phyloP scores from a whole-genome alignment of 2,329 filamentous ascomycete genomes.

The Drechslerella dactyloides region DNA sequence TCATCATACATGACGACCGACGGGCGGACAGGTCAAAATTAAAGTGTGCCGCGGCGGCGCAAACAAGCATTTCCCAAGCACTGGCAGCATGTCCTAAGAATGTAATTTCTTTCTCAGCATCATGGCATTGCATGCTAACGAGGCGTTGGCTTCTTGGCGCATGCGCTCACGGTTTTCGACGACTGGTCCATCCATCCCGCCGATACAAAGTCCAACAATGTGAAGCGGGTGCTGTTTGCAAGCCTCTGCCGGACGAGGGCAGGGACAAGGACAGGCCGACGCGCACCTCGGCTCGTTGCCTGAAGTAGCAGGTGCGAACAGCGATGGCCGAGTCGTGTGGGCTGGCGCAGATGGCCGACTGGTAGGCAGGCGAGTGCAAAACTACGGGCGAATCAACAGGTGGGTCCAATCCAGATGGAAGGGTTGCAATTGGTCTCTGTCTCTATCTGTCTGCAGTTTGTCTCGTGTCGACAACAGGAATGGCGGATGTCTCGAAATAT shows the following conservation, averaged over 20 bases:
- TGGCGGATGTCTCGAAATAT: not conserved
- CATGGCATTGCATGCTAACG: not conserved
- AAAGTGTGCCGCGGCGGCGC: no score
- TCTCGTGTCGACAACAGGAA: constrained; percentile 24
- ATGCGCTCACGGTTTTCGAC: no score
- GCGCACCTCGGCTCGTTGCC: constrained; percentile 22
- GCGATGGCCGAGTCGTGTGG: not conserved
- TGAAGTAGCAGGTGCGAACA: constrained; percentile 38
- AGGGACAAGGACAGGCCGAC: not conserved
- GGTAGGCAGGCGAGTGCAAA: constrained; percentile 47
- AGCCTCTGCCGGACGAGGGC: no score
- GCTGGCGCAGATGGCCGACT: constrained; percentile 1
- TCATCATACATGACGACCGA: not conserved
- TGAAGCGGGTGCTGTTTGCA: no score
- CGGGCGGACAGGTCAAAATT: constrained; percentile 1
- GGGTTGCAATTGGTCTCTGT: constrained; percentile 11
- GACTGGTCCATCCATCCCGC: no score
- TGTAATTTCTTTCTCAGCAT: constrained; percentile 18
- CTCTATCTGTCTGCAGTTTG: not conserved
- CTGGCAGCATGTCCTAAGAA: constrained; percentile 18
- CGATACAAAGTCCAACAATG: no score
- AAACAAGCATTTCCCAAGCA: constrained; percentile 44
- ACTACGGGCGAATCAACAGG: not conserved
- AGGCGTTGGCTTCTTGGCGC: no score
- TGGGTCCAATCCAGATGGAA: not conserved